A percentile compares a stretch with the other conserved stretches of the same genome.
Evolutionary conservation across 331 rosid genomes (phyloP).

Genomic region (Saraca asoca): DNA sequence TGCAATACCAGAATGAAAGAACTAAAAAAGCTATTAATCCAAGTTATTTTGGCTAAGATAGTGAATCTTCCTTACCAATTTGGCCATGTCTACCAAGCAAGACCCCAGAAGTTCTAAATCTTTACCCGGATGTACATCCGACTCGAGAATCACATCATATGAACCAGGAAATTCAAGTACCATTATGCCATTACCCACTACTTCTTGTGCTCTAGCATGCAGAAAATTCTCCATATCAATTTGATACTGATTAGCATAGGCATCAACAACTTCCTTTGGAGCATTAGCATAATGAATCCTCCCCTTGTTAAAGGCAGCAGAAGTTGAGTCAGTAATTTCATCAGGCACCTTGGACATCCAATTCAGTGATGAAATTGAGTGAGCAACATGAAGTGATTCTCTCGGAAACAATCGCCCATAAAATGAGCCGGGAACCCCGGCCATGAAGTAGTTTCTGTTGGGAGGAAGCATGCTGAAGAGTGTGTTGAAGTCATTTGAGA

Average conservation of each 20-base stretch:
- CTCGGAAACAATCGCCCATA: conserved; percentile 33
- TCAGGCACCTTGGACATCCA: conserved; percentile 43
- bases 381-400: conserved; percentile 16
- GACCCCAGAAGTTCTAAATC: conserved; percentile 33
- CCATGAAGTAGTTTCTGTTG: conserved; percentile 26
- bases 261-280: conserved; percentile 34
- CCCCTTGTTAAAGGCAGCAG: conserved; percentile 47
- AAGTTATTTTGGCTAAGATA: neutral
- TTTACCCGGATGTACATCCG: conserved; percentile 20
- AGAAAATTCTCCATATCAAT: conserved; percentile 40
- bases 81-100: conserved; percentile 37
- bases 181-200: conserved; percentile 40
- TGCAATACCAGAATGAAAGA: no score
- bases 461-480: conserved; percentile 33
- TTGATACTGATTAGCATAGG: conserved; percentile 33
- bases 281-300: conserved; percentile 30
- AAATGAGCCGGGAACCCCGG: conserved; percentile 42
- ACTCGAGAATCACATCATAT: neutral
- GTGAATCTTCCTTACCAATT: conserved; percentile 25
- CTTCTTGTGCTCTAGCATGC: conserved; percentile 41
- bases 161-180: conserved; percentile 24
- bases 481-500: conserved; percentile 45
- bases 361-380: conserved; percentile 34
- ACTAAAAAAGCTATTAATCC: no score
- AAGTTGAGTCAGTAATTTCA: conserved; percentile 30